Base-by-base conservation (phyloP, 192 early-diverging fungal species). In the Coemansia sp. region DNA sequence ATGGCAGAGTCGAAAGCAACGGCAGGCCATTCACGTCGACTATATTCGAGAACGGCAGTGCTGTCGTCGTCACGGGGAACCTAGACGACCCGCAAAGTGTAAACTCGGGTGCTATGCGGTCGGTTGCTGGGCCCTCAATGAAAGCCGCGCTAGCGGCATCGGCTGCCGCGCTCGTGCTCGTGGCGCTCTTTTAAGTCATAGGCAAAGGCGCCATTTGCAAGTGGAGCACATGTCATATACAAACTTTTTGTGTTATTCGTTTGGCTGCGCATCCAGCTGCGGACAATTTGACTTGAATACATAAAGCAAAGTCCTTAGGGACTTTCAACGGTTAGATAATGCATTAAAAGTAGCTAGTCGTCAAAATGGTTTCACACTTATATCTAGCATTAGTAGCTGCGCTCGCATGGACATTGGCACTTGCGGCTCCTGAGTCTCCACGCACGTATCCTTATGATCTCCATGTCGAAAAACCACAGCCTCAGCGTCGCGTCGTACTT, bases 401-500 rank as follows among this genome's bases (percentile, higher is more conserved):
- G 14, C 30, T 58, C 32, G 33, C 39, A 14, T 32, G 30, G 17
- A 17, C 40, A 16, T 38, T 49, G n/a, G 58, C 33, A n/a, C 19
- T 37, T 10, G 62, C 64, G 26, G 9, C 38, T 17, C 67, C 63
- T 2, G 64, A 64, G 30, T 35, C 26, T 35, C 55, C 55, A 35
- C 68, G 72, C 47, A 79, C 69, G 19, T 74, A 71, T 13, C 72
- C 77, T 3, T 32, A 63, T 30, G 69, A 79, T 21, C 66, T 79
- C 9, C 72, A 79, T 60, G 66, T 79, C 3, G 72, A 79, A 61
- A 32, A 49, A 32, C 77, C 77, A 37, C 59, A 66, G 26, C 72
- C 77, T 37, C 66, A 53, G 32, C 72, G 72, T 16, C 43, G 44
- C 40, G 14, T 67, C 3, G 23, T 59, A 7, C 65, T 77, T 64